Evolutionary conservation across 2,329 filamentous ascomycete species (phyloP), one percentile per base, ranked within the genome.

Genomic region (Dothidotthia symphoricarpi): DNA sequence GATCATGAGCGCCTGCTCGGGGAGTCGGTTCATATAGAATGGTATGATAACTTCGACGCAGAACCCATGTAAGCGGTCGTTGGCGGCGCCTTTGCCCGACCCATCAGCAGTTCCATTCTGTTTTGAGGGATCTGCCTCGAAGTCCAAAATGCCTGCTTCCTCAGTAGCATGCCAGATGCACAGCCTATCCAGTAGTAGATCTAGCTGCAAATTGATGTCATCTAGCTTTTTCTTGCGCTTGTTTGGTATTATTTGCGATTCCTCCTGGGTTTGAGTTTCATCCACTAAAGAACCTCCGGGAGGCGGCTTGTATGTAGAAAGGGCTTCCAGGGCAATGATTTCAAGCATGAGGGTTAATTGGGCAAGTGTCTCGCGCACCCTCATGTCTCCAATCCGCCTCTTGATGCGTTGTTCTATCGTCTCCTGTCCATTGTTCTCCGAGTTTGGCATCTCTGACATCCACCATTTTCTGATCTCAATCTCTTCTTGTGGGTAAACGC

Each of bases 131-230:
- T 57, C 60, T 10, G 51, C 35, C 25, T 66, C 61, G 29, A 65
- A 66, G 24, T 63, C 57, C 2, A 67, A 17, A 8, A 64, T 60
- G 5, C 63, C 77, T 47, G 85, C 78, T 15, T 80, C 69, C 24
- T 82, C 80, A 6, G 86, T 82, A 3, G 86, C 88, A 58, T 90
- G 85, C 86, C 86, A 91, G 43, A 93, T 93, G 54, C 84, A 88
- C 16, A 93, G 70, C 31, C 85, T 81, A 63, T 93, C 87, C 6
- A 87, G 78, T 34, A 89, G 78, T 0, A 88, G 72, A 56, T 91
- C 86, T 4, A 89, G 71, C 14, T 87, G 72, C 6, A 81, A 69
- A 1, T 76, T 75, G 6, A 87, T 69, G 51, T 88, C 81, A 48
- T 84, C 78, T 39, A 78, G 79, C 52, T 83, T 86, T 63, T 78